Conservation (phyloP, 257 asterid genomes). For the Hygrophila difformis region DNA sequence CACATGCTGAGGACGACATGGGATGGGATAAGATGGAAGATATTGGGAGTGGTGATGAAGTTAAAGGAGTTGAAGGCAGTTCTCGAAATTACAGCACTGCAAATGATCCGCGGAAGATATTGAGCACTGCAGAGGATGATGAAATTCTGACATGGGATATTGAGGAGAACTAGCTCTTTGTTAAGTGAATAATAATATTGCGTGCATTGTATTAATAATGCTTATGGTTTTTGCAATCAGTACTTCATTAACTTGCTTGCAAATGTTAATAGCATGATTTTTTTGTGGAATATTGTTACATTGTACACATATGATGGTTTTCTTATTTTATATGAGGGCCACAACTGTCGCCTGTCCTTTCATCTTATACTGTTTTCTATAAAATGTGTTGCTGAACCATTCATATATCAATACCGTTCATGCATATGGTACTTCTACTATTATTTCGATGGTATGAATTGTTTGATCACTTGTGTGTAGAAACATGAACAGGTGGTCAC, state of each 20-base stretch:
- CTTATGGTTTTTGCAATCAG: background rate
- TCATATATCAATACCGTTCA: no score
- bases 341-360: no score
- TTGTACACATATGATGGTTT: constrained; percentile 17
- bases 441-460: no score
- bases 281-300: background rate
- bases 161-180: constrained; percentile 40
- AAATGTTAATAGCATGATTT: constrained; percentile 14
- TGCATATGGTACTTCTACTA: no score
- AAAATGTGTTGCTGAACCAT: no score
- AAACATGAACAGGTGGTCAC: no score
- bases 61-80: constrained; percentile 21
- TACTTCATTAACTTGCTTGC: constrained; percentile 4
- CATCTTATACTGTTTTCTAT: no score
- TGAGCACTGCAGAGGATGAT: constrained; percentile 50
- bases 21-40: constrained; percentile 95
- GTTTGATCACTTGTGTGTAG: no score
- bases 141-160: constrained; percentile 73
- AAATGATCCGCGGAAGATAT: constrained; percentile 31
- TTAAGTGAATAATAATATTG: constrained; percentile 33
- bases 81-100: constrained; percentile 11
- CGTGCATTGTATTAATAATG: no score
- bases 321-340: constrained; percentile 3
- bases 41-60: constrained; percentile 52
- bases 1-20: constrained; percentile 57